phyloP scores from a whole-genome alignment of 2,329 filamentous ascomycete genomes.

The Dendrostoma leiphaemia region DNA sequence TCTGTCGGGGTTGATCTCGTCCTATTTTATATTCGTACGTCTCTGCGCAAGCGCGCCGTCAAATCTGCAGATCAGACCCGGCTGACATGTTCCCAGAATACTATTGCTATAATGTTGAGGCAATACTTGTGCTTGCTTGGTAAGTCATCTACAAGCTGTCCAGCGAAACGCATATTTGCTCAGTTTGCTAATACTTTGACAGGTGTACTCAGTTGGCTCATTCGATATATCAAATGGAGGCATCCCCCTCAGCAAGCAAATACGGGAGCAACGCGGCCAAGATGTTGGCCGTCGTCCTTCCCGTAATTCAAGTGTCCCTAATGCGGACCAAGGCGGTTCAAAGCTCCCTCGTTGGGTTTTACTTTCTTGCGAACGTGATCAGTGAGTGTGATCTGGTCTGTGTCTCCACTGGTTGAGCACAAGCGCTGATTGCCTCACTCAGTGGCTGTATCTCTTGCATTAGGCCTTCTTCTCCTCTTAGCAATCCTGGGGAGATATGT shows the following conservation, averaged over 20 bases:
- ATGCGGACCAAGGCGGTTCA: constrained; percentile 29
- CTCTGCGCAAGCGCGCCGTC: no score
- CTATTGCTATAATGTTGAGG: constrained; percentile 49
- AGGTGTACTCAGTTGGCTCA: constrained; percentile 37
- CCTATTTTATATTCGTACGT: constrained; percentile 48
- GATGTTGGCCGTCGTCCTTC: constrained; percentile 33
- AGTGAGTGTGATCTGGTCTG: constrained; percentile 28
- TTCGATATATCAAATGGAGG: constrained; percentile 31
- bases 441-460: constrained; percentile 39
- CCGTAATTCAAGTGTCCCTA: constrained; percentile 32
- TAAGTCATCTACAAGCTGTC: constrained; percentile 22
- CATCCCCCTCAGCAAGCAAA: constrained; percentile 18
- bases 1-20: constrained; percentile 39
- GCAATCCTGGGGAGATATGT: constrained; percentile 41
- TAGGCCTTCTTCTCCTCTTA: constrained; percentile 35
- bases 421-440: not conserved
- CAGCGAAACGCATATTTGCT: not conserved
- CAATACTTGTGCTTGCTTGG: constrained; percentile 46
- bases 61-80: no score
- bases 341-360: constrained; percentile 26
- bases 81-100: constrained; percentile 38
- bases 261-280: constrained; percentile 31
- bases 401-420: no score
- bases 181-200: not conserved
- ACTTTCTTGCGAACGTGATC: constrained; percentile 35